Base-by-base conservation (phyloP, 31 red algal species). In the Porphyra umbilicalis region DNA sequence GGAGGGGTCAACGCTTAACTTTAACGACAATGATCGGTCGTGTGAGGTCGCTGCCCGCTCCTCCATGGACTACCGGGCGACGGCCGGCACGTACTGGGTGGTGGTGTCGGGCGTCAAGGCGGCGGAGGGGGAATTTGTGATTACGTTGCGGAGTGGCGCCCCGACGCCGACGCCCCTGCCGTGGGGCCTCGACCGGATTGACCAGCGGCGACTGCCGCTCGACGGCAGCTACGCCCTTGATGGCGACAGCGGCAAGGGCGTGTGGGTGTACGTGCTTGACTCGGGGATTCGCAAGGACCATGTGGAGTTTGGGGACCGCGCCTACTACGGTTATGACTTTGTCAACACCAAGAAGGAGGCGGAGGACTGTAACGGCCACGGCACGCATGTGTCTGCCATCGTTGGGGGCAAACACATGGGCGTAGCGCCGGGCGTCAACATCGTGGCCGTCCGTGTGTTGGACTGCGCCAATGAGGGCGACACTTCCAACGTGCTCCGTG, bases 171-270 rank as follows among this genome's bases (percentile, higher is more conserved):
- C 57, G 20, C 57, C 57, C 20, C 57, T 71, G 25, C 57, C 57
- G 6, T 94, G 92, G 92, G 84, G 84, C 33, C 46, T 94, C 8
- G 92, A 94, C 82, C 92, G 92, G 0, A 86, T 94, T 82, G 92
- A 94, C 85, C 92, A 94, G 75, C 71, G 92, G 16, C 14, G 35
- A 34, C 77, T 87, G 10, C 87, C 88, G 32, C 82, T 94, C 18
- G 85, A 94, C 77, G 42, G 68, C 8, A 79, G 68, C 34, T 94
- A 90, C 79, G 75, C 37, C 33, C 76, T 94, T 77, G 18, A 11
- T 25, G 68, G 34, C 25, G 57, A 76, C 44, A 80, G 89, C 75
- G 92, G 87, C 29, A 80, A 85, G 44, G 85, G 79, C 33, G 84
- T 81, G 33, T 87, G 84, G 80, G 74, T 94, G 33, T 94, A 94